Evolutionary conservation across 176 grass and related monocot genomes (phyloP).

Genomic region (Hordeum vulgare): DNA sequence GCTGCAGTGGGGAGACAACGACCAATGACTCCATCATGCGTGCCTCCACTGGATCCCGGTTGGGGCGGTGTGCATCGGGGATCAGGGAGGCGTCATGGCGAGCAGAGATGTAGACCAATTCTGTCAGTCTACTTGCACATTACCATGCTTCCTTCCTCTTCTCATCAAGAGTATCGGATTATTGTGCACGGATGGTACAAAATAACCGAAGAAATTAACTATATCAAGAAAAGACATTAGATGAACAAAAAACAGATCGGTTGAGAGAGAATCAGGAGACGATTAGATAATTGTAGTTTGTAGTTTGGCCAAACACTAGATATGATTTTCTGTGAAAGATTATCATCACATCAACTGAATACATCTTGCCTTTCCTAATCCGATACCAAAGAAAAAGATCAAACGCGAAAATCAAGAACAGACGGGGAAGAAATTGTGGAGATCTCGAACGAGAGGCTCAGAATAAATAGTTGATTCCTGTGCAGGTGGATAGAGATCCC

Average conservation of each 20-base stretch:
- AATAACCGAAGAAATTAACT: rapidly evolving
- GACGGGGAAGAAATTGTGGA: not conserved
- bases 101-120: constrained; percentile 59
- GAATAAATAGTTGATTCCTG: constrained; percentile 52
- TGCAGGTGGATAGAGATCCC: constrained; percentile 23
- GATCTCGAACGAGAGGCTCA: constrained; percentile 43
- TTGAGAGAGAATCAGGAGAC: not conserved
- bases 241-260: not conserved
- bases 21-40: no score
- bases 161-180: constrained; percentile 64
- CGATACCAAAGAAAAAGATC: not conserved
- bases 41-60: no score
- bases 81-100: constrained; percentile 52
- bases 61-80: no score
- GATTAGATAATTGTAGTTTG: constrained; percentile 87
- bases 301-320: constrained; percentile 18
- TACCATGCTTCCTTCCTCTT: constrained; percentile 64
- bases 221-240: no score
- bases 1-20: no score
- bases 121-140: constrained; percentile 35
- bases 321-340: constrained; percentile 29
- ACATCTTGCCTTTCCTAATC: not conserved
- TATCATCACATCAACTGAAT: no score
- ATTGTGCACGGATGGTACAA: constrained; percentile 4
- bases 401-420: not conserved